Percentiles rank a stretch among this genome's conserved stretches.
These are phyloP conservation scores for Flaveria floridana DNA, from an alignment of 140 eudicot genomes.

Conservation along the genomic window DNA sequence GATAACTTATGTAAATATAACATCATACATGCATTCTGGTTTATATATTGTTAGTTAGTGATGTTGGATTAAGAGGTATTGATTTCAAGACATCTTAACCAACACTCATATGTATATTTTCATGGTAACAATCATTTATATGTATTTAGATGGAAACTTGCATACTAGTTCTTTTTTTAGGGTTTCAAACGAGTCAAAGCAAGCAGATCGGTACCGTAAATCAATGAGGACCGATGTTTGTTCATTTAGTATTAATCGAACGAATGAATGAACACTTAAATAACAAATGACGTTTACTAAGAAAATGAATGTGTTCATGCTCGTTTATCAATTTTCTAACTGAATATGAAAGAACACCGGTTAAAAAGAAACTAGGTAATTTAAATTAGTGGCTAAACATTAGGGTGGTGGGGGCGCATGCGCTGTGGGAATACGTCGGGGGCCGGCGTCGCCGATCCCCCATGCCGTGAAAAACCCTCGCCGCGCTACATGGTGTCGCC, in stretches of 20 bases:
- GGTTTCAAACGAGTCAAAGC: not conserved
- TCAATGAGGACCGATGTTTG: no score
- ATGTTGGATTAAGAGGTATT: not conserved
- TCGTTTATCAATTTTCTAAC: not conserved
- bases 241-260: not conserved
- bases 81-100: not conserved
- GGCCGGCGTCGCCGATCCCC: no score
- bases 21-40: conserved; percentile 18
- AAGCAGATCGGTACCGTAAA: not conserved
- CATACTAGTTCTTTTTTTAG: not conserved
- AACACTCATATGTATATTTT: conserved; percentile 3
- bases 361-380: no score
- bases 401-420: no score
- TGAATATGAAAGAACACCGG: no score
- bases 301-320: not conserved
- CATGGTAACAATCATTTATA: not conserved
- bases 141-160: not conserved
- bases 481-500: no score
- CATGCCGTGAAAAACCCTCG: no score
- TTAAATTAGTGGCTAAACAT: no score
- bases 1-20: conserved; percentile 23
- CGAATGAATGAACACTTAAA: not conserved
- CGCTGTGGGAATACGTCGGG: no score
- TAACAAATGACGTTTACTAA: not conserved
- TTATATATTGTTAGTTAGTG: conserved; percentile 3